Conservation (phyloP, 345 rosid species). For the Lagerstroemia speciosa region DNA sequence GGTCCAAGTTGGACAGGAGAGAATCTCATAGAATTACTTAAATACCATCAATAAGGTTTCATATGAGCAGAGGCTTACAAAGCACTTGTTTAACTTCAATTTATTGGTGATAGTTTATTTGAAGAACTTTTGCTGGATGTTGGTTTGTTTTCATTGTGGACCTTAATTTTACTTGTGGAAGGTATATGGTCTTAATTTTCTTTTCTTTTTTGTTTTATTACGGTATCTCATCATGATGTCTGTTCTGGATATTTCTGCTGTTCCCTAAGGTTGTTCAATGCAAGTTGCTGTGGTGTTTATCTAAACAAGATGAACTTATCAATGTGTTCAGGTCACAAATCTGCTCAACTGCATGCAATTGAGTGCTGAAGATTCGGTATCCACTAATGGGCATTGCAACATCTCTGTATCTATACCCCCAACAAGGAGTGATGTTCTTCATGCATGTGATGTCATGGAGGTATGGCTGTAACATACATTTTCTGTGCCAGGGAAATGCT, state of each 20-base stretch:
- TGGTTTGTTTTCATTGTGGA: not conserved
- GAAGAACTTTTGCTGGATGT: not conserved
- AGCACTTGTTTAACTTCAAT: not conserved
- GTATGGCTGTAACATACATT: slow-evolving; percentile 21
- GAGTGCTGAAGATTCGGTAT: slow-evolving; percentile 32
- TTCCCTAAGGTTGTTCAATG: not conserved
- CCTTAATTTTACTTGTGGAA: not conserved
- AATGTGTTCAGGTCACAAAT: slow-evolving; percentile 44
- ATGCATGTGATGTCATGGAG: slow-evolving; percentile 94
- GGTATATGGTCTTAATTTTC: not conserved
- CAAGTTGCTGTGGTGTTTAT: not conserved
- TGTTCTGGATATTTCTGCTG: not conserved
- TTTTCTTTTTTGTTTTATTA: not conserved
- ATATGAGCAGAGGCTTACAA: too few relatives aligned
- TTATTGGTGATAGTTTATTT: not conserved
- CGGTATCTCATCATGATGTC: not conserved
- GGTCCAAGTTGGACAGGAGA: not conserved
- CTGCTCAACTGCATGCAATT: slow-evolving; percentile 76
- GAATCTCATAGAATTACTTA: not conserved
- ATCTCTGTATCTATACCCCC: slow-evolving; percentile 71
- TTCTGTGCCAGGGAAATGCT: not conserved
- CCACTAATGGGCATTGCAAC: slow-evolving; percentile 26
- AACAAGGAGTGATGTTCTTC: slow-evolving; percentile 84
- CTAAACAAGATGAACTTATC: slow-evolving; percentile 6
- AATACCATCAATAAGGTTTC: not conserved